These are phyloP conservation scores for Dimocarpus longan DNA, from an alignment of 345 rosid species.

Conservation along the genomic window DNA sequence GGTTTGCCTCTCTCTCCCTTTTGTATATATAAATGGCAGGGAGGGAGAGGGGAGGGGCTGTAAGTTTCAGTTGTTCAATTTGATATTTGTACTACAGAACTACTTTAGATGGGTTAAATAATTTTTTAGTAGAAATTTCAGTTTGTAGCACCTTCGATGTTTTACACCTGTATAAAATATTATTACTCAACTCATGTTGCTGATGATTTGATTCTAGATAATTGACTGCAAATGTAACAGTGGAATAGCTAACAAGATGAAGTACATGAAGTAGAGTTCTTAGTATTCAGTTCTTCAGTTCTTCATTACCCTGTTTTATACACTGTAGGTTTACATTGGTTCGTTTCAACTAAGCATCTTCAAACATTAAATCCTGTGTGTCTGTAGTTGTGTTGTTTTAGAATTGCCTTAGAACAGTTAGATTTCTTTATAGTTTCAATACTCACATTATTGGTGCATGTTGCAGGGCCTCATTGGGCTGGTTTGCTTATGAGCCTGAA, in stretches of 20 bases:
- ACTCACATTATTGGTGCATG: constrained; percentile 23
- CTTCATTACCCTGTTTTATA: background rate
- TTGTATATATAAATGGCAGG: background rate
- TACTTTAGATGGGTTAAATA: background rate
- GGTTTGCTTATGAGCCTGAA: constrained; percentile 98
- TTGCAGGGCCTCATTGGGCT: constrained; percentile 88
- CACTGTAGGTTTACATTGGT: constrained; percentile 1
- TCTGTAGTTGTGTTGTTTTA: background rate
- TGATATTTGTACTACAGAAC: background rate
- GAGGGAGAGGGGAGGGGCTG: background rate
- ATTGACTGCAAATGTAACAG: background rate
- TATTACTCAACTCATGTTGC: background rate
- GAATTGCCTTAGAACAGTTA: constrained; percentile 6
- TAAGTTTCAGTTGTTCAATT: constrained; percentile 1
- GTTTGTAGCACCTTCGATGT: background rate
- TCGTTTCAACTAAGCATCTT: background rate
- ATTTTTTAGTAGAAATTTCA: background rate
- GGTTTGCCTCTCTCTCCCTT: background rate
- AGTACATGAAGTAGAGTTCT: constrained; percentile 9
- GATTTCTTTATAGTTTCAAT: background rate
- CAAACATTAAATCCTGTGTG: background rate
- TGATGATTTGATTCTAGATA: background rate
- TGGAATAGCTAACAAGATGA: background rate
- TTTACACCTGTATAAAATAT: constrained; percentile 11
- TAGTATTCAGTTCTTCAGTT: background rate